Evolutionary conservation across 164 flowering plant genomes (phyloP), one percentile per base, ranked within the genome.

Genomic region (Tetrastigma voinierianum): DNA sequence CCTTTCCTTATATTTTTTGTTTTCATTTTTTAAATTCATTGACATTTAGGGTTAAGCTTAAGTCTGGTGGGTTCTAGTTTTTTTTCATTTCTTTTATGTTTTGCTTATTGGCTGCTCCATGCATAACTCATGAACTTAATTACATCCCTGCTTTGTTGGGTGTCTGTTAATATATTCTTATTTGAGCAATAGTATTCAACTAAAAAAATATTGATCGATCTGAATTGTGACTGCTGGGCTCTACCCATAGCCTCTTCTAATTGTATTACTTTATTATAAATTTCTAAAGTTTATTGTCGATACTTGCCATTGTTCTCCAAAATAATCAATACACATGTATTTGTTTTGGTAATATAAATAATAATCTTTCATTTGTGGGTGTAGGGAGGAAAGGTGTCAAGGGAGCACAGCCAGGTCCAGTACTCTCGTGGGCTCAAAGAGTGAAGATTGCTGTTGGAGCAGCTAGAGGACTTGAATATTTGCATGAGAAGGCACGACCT

Each of bases 381-480:
- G 49, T 67, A 88, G 96, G 94, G 52, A 71, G 84, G 62, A 88
- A 88, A 82, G 92, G 92, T 57, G 90, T 87, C 12, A 88, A 87
- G 80, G 97, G 93, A 62, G 88, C 97, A 51, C 86, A 87, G 66
- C 96, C 91, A 20, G 96, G 92, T 74, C 87, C 88, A 17, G 87
- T 87, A 72, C 77, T 92, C 32, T 82, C 94, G 70, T 92, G 97
- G 97, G 71, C 83, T 23, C 96, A 88, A 67, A 78, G 96, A 66
- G 97, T 91, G 15, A 90, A 88, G 75, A 91, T 91, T 78, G 96
- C 96, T 71, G 88, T 91, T 51, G 96, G 96, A 13, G 90, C 94
- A 9, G 92, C 97, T 40, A 88, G 75, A 78, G 97, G 97, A 59
- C 91, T 90, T 18, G 97, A 90, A 67, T 90, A 86, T 72, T 75